Conservation (phyloP, 1,139 yeast genomes). For the Saccharomycopsis hybrid region DNA sequence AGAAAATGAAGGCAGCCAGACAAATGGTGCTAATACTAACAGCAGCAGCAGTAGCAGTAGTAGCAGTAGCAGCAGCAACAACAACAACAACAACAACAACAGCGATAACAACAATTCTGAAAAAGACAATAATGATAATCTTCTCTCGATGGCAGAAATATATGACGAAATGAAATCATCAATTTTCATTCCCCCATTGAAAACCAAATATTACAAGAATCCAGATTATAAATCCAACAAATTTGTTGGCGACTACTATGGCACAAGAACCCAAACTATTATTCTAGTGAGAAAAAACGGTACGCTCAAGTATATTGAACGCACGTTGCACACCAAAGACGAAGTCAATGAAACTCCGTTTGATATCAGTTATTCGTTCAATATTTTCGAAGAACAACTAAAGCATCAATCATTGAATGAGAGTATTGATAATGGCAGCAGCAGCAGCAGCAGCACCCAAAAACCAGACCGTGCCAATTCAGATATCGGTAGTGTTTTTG, state of each 20-base stretch:
- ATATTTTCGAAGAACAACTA: conserved; percentile 3
- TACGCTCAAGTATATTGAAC: conserved; percentile 30
- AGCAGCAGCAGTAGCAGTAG: no score
- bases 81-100: not conserved
- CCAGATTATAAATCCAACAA: conserved; percentile 31
- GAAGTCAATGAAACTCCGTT: conserved; percentile 1
- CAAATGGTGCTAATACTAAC: no score
- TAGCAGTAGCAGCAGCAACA: no score
- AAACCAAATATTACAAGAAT: conserved; percentile 25
- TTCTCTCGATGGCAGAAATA: conserved; percentile 21
- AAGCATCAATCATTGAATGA: no score
- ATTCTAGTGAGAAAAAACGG: conserved; percentile 46
- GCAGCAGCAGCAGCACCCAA: no score
- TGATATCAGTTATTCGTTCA: conserved; percentile 6
- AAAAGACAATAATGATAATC: conserved; percentile 16
- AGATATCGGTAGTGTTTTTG: no score
- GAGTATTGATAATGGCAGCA: no score
- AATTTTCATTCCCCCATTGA: conserved; percentile 64
- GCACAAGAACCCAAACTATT: conserved; percentile 87
- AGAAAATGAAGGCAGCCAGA: no score
- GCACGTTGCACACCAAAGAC: conserved; percentile 31
- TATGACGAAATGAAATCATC: conserved; percentile 48
- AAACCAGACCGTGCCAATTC: no score
- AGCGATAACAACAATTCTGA: not conserved
- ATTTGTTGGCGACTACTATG: conserved; percentile 54